Conservation (phyloP, 805 yeast species). For the Zygosaccharomyces bisporus region DNA sequence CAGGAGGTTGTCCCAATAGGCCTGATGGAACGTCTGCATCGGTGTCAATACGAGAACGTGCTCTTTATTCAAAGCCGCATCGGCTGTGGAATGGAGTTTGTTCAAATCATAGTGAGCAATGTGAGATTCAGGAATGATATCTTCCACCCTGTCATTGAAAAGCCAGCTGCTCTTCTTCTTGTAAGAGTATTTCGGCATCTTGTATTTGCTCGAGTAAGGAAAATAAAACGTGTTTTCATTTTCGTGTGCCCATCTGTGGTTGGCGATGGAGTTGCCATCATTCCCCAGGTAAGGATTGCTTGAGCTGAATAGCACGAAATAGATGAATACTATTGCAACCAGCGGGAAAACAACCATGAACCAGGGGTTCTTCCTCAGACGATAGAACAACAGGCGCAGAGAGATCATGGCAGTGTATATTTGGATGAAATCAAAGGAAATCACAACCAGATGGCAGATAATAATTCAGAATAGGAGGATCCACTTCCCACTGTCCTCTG, state of each 20-base stretch:
- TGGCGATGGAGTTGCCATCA: constrained; percentile 23
- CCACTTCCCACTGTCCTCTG: neutral
- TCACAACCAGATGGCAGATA: neutral
- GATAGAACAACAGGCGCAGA: constrained; percentile 23
- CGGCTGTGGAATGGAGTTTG: constrained; percentile 63
- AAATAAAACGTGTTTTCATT: constrained; percentile 35
- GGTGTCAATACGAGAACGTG: constrained; percentile 86
- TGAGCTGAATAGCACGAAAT: constrained; percentile 23
- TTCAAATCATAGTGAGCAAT: constrained; percentile 84
- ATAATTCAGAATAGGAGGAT: neutral
- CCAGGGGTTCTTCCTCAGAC: constrained; percentile 30
- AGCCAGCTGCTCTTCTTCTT: constrained; percentile 38
- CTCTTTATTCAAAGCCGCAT: constrained; percentile 72
- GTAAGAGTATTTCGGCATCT: constrained; percentile 47
- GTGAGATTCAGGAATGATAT: constrained; percentile 64
- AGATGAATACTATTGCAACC: constrained; percentile 20
- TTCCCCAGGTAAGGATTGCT: constrained; percentile 25
- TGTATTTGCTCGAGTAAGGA: constrained; percentile 34
- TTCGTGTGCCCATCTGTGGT: constrained; percentile 38
- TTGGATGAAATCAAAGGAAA: neutral
- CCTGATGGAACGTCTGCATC: constrained; percentile 77
- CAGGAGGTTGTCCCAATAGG: constrained; percentile 83
- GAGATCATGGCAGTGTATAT: constrained; percentile 14
- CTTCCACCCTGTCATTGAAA: constrained; percentile 49
- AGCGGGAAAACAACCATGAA: constrained; percentile 26